Percentiles rank a stretch among this genome's conserved stretches.
These are phyloP conservation scores for Gaillardinia entomophila DNA, from an alignment of 805 yeast genomes.

Conservation along the genomic window DNA sequence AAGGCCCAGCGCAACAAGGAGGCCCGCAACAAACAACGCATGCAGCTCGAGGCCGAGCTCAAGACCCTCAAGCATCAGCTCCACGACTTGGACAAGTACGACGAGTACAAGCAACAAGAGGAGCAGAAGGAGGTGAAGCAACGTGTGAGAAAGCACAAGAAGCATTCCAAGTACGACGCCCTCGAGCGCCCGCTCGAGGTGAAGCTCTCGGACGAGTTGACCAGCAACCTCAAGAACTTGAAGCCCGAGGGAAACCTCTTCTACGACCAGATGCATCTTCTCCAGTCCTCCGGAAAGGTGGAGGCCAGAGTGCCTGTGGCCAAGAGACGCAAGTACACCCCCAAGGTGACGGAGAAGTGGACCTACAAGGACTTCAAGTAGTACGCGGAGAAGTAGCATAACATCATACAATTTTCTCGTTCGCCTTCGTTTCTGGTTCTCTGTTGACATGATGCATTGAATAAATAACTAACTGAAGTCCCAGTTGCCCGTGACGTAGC, in stretches of 20 bases:
- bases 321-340: conserved; percentile 61
- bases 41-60: conserved; percentile 49
- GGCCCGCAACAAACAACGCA: conserved; percentile 54
- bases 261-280: conserved; percentile 71
- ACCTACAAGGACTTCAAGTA: conserved; percentile 83
- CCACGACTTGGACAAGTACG: conserved; percentile 45
- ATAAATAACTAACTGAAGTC: conserved; percentile 21
- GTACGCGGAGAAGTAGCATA: too few species aligned
- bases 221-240: conserved; percentile 75
- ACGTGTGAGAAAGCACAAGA: conserved; percentile 25
- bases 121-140: conserved; percentile 19
- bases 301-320: conserved; percentile 75
- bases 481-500: conserved; percentile 41
- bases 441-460: not conserved
- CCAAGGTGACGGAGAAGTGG: conserved; percentile 87
- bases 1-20: conserved; percentile 69
- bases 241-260: conserved; percentile 88
- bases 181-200: conserved; percentile 54
- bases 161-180: conserved; percentile 39
- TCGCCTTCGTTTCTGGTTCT: too few species aligned
- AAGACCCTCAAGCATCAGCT: conserved; percentile 58
- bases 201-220: conserved; percentile 82
- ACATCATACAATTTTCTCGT: too few species aligned
- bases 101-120: conserved; percentile 16
- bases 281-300: conserved; percentile 81